Percentiles rank a stretch among this genome's conserved stretches.
These are phyloP conservation scores for Cenchrus purpureus DNA, from an alignment of 176 grass and related monocot genomes.

Conservation along the genomic window DNA sequence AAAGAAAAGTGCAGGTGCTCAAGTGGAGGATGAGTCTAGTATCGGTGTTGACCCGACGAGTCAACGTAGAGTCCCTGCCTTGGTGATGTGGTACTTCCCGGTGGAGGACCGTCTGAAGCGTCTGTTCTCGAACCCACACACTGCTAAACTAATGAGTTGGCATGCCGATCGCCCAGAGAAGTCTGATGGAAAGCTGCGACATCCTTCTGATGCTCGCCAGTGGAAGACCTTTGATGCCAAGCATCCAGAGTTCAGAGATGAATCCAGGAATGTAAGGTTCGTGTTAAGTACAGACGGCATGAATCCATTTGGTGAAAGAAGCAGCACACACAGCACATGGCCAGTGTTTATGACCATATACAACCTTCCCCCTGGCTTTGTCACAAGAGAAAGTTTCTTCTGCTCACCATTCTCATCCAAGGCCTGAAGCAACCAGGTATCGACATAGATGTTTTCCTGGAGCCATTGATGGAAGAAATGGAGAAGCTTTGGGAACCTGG, in stretches of 20 bases:
- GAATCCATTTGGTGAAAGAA: neutral
- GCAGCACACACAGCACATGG: neutral
- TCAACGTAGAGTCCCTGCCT: too few species aligned
- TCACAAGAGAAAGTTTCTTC: neutral
- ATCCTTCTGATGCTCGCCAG: neutral
- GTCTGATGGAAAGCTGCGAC: neutral
- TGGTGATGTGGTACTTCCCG: too few species aligned
- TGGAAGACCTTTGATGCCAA: neutral
- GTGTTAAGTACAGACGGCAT: neutral
- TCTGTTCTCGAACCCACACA: too few species aligned
- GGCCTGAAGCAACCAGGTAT: neutral
- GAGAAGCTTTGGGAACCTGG: too few species aligned
- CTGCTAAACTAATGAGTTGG: too few species aligned
- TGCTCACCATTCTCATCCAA: neutral
- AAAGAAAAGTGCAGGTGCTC: too few species aligned
- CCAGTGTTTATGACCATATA: neutral
- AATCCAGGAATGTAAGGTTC: neutral
- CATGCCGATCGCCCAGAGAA: too few species aligned
- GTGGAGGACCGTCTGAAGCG: too few species aligned
- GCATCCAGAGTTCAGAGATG: neutral
- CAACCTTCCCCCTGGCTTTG: neutral
- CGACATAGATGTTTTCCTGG: too few species aligned
- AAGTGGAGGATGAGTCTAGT: too few species aligned
- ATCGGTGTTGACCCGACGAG: too few species aligned
- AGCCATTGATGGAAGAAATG: too few species aligned